Base-by-base conservation (phyloP, 192 early-diverging fungal genomes). In the Allomyces javanicus region DNA sequence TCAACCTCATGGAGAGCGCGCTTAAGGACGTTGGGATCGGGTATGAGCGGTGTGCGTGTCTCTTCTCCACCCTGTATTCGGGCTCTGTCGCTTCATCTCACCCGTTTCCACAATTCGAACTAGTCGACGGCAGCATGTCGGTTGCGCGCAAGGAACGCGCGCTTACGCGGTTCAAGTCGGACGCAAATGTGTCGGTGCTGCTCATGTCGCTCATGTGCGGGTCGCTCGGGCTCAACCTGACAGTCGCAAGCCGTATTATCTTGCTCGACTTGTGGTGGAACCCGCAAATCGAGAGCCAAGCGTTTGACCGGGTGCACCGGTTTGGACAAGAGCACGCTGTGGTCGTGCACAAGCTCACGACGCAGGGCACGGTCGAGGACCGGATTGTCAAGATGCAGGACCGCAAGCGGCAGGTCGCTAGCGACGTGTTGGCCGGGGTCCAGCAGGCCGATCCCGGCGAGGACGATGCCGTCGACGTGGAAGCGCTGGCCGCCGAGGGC, bases 251-350 rank as follows among this genome's bases (percentile, higher is more conserved):
- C 75, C 77, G 79, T n/a, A 84, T 92, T 3, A 85, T 93, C 44
- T 66, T 93, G 27, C 77, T 89, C 72, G 86, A 89, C 66, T 71
- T 87, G 55, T 93, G 90, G 90, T 87, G 85, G 87, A 88, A 88
- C 70, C 87, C 87, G 23, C 79, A 83, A 14, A 43, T 73, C 1
- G 74, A 75, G 61, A 73, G 78, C 62, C 83, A 83, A 69, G 83
- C 83, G 1, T 85, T 87, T 67, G 88, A 89, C 66, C 79, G 88
- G 40, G 86, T 84, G 3, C 86, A 88, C 70, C 85, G 84, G 22
- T 83, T 87, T 68, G 87, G 87, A 1, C 87, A 89, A 65, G 78
- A 73, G 0, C 77, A 76, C 24, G 44, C 70, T 24, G 88, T 89
- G 0, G 70, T 71, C 61, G 84, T 89, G 11, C 75, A 83, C 64